Evolutionary conservation across 108 stramenopile genomes (phyloP).

Genomic region (Conticribra guillardii): DNA sequence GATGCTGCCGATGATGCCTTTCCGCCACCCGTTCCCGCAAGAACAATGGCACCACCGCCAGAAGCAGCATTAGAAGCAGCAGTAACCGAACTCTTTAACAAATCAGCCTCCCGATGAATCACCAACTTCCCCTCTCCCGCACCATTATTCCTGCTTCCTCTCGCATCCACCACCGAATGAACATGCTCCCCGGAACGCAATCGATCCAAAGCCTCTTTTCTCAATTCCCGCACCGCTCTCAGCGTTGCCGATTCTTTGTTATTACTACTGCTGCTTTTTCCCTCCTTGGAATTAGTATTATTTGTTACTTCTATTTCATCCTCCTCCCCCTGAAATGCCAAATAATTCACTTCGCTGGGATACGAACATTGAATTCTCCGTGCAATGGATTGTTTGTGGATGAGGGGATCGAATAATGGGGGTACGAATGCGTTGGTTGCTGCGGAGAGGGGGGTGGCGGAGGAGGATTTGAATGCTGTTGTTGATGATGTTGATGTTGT

Average conservation of each 20-base stretch:
- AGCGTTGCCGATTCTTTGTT: conserved; percentile 36
- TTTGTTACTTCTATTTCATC: conserved; percentile 2
- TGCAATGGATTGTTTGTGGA: conserved; percentile 34
- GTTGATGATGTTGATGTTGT: no score
- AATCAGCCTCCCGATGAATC: conserved; percentile 48
- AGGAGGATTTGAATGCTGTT: conserved; percentile 5
- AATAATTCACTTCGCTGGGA: conserved; percentile 45
- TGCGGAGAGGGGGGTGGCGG: conserved; percentile 20
- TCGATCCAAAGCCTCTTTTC: conserved; percentile 39
- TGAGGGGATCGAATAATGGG: conserved; percentile 32
- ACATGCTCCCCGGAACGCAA: conserved; percentile 32
- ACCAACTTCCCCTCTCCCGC: conserved; percentile 42
- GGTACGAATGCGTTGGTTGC: conserved; percentile 48
- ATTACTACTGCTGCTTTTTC: neutral
- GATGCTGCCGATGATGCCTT: neutral
- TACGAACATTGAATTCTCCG: conserved; percentile 44
- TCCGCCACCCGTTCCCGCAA: conserved; percentile 34
- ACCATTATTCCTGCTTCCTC: neutral
- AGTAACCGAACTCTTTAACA: neutral
- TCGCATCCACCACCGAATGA: neutral
- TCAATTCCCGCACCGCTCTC: conserved; percentile 37
- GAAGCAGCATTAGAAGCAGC: neutral
- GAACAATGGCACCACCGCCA: conserved; percentile 30
- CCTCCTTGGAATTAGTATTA: no score
- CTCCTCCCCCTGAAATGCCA: conserved; percentile 36